Evolutionary conservation across 805 yeast genomes (phyloP), one percentile per base, ranked within the genome.

Genomic region (Cyberlindnera mycetangii): DNA sequence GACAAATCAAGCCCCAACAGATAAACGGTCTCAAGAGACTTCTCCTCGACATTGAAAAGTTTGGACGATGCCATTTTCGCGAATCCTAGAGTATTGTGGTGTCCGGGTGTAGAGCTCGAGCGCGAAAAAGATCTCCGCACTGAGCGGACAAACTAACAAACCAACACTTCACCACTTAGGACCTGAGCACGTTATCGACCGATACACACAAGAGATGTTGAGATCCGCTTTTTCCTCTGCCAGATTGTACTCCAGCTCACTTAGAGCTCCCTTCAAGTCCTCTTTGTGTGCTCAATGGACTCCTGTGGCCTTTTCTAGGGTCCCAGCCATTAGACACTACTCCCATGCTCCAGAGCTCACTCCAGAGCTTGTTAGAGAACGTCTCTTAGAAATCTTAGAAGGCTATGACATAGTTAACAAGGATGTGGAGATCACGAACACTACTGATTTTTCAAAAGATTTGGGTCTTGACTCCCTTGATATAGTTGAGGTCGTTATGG

Each of bases 381-480:
- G 89, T 69, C 70, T 82, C 44, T 59, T 79, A 44, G 86, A 81
- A 58, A 66, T 82, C 56, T 70, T 82, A 51, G 85, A 81, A 63
- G 79, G 83, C 8, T 81, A 76, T 65, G 82, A 76, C 53, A 81
- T 81, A 59, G 72, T 78, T 17, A 44, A 47, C 25, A 67, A 58
- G 30, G 55, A 48, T 15, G 48, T 34, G 21, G 49, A 57, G 21
- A 66, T 74, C 35, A 51, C 59, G 1, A 49, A 59, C 11, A 72
- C 68, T 24, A 72, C 86, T 9, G 72, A 79, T 39, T 80, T 83
- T 65, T 72, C 75, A 50, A 78, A 75, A 54, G 88, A 82, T 60
- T 70, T 83, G 56, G 86, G 86, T 1, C 71, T 81, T 52, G 89
- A 83, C 62, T 82, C 88, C 2, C 76, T 83, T 55, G 89, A 83